Base-by-base conservation (phyloP, 805 yeast species). In the Blastobotrys peoriensis region DNA sequence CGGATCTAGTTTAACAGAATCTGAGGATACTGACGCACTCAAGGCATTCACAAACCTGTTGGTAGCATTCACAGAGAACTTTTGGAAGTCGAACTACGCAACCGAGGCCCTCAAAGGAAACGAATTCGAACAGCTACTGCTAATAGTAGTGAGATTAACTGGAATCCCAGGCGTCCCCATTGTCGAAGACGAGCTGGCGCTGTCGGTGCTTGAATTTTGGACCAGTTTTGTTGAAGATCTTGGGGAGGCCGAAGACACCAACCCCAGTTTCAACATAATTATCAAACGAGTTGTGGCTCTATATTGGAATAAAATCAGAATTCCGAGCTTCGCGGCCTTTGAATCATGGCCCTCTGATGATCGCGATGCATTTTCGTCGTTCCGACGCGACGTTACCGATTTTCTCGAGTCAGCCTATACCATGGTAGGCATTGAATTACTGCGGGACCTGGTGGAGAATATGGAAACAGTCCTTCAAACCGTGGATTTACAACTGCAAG, bases 331-430 rank as follows among this genome's bases (percentile, higher is more conserved):
- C 28, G 46, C 21, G 13, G 49, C 34, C 13, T 20, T 22, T 5
- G 18, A 13, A 3, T 17, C 43, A 13, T 65, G 67, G 71, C 55
- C 63, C 17, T 56, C 55, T 19, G 63, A 65, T 5, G 34, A 34
- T 6, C 58, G 58, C 20, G 70, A 73, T 17, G 94, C 83, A 51
- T 86, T 88, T 55, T 63, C 64, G 18, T 72, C 78, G 20, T 91
- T 78, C 61, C 73, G 97, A 53, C 66, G 76, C 25, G 91, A 83
- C 49, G 82, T 83, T 6, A 75, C 82, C 1, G 98, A 93, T 53
- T 69, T 89, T 33, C 76, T 86, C 51, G 93, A 87, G 44, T 69
- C 78, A 0, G 63, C 82, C 1, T 86, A 82, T 66, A 76, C 87
- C 0, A 67, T 85, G 3, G 68, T 86, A 30, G 86, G 84, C 33